These are phyloP conservation scores for Salvia miltiorrhiza DNA, from an alignment of 257 asterid species.

Conservation along the genomic window DNA sequence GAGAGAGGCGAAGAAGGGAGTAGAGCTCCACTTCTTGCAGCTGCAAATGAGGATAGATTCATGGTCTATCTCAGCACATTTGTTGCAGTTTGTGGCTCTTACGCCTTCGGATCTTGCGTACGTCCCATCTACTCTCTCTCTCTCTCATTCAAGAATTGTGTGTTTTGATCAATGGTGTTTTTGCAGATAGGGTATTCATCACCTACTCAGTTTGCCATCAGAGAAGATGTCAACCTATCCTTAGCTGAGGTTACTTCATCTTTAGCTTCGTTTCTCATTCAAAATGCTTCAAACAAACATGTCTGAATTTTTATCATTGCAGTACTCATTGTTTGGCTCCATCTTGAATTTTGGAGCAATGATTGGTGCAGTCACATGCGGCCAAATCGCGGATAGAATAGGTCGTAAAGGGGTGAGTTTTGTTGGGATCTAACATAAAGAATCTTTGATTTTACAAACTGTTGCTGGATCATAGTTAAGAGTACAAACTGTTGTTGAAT, in stretches of 20 bases:
- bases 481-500: conserved; percentile 2
- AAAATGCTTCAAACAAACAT: not conserved
- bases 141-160: not conserved
- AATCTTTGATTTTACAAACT: not conserved
- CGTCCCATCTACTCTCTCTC: conserved; percentile 3
- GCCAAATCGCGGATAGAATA: conserved; percentile 67
- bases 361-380: conserved; percentile 92
- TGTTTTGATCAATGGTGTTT: not conserved
- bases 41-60: conserved; percentile 39
- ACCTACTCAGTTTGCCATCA: conserved; percentile 80
- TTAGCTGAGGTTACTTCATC: conserved; percentile 66
- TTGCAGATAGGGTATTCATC: conserved; percentile 92
- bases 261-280: not conserved
- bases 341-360: conserved; percentile 87
- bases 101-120: conserved; percentile 86
- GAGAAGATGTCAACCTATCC: conserved; percentile 59
- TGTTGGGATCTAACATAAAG: not conserved
- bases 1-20: conserved; percentile 33
- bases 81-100: conserved; percentile 88
- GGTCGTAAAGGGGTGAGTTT: conserved; percentile 87
- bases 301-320: conserved; percentile 14
- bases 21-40: conserved; percentile 47
- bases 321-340: conserved; percentile 93
- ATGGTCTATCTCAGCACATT: conserved; percentile 80
- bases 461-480: conserved; percentile 12